Evolutionary conservation across 2,329 filamentous ascomycete genomes (phyloP).

Genomic region (Hymenoscyphus occultus): DNA sequence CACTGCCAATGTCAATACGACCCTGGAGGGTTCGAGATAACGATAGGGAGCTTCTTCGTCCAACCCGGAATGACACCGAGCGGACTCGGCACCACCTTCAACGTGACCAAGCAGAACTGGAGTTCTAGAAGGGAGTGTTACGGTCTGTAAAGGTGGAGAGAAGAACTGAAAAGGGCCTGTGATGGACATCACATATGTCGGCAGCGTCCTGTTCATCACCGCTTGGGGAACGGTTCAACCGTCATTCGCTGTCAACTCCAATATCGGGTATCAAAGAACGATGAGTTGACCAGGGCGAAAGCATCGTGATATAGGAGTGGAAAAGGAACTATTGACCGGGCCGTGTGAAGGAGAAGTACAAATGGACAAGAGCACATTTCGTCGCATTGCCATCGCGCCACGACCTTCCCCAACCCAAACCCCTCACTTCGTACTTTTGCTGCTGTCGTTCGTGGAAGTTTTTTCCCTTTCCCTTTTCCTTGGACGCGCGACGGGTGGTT

Average conservation of each 20-base stretch:
- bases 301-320: constrained; percentile 13
- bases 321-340: constrained; percentile 20
- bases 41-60: constrained; percentile 17
- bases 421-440: constrained; percentile 26
- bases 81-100: constrained; percentile 8
- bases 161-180: constrained; percentile 7
- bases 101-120: constrained; percentile 1
- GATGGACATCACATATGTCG: constrained; percentile 16
- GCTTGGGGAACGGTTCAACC: background rate
- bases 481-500: background rate
- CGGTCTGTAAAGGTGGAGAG: constrained; percentile 6
- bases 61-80: background rate
- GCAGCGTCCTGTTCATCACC: background rate
- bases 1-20: constrained; percentile 9
- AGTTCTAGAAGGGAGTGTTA: background rate
- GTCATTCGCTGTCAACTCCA: background rate
- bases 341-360: constrained; percentile 2
- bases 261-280: constrained; percentile 3
- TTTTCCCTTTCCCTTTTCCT: background rate
- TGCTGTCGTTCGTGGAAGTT: constrained; percentile 5
- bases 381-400: constrained; percentile 20
- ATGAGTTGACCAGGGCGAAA: background rate
- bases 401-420: constrained; percentile 25
- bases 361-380: constrained; percentile 14
- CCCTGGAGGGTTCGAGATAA: constrained; percentile 18